Percentiles rank a stretch among this genome's conserved stretches.
Conservation (phyloP, 768 basidiomycete genomes). For the Lactarius hatsudake region DNA sequence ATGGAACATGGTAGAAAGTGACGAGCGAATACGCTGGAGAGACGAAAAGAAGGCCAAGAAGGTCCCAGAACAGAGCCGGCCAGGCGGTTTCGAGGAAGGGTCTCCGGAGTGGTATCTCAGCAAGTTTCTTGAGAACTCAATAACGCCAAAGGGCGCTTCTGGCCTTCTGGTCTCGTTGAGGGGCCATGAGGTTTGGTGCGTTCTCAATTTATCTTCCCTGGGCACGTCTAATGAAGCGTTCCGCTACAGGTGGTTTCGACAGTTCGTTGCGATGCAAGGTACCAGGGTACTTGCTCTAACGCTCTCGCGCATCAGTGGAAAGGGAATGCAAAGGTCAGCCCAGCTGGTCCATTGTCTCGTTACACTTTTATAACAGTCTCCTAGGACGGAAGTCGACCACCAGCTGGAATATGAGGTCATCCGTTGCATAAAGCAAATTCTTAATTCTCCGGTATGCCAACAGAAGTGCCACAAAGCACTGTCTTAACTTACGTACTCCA, state of each 20-base stretch:
- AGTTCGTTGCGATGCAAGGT: slow-evolving; percentile 75
- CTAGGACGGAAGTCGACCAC: slow-evolving; percentile 63
- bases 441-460: slow-evolving; percentile 59
- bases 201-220: slow-evolving; percentile 15
- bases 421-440: slow-evolving; percentile 80
- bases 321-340: slow-evolving; percentile 57
- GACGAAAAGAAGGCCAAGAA: slow-evolving; percentile 62
- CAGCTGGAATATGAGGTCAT: slow-evolving; percentile 82
- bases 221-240: background rate
- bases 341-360: slow-evolving; percentile 5
- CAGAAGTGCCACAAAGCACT: slow-evolving; percentile 7
- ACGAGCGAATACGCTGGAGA: slow-evolving; percentile 77
- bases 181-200: slow-evolving; percentile 76
- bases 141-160: slow-evolving; percentile 76
- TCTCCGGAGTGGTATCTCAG: slow-evolving; percentile 92
- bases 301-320: slow-evolving; percentile 71
- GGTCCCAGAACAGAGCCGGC: slow-evolving; percentile 57
- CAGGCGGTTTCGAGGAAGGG: slow-evolving; percentile 54
- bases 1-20: slow-evolving; percentile 86
- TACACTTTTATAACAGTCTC: background rate
- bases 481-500: slow-evolving; percentile 22
- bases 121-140: slow-evolving; percentile 83
- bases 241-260: slow-evolving; percentile 66
- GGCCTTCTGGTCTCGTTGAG: slow-evolving; percentile 75
- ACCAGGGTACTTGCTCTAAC: slow-evolving; percentile 80